phyloP scores from a whole-genome alignment of 2,329 filamentous ascomycete genomes.

The Trichophyton mentagrophytes region DNA sequence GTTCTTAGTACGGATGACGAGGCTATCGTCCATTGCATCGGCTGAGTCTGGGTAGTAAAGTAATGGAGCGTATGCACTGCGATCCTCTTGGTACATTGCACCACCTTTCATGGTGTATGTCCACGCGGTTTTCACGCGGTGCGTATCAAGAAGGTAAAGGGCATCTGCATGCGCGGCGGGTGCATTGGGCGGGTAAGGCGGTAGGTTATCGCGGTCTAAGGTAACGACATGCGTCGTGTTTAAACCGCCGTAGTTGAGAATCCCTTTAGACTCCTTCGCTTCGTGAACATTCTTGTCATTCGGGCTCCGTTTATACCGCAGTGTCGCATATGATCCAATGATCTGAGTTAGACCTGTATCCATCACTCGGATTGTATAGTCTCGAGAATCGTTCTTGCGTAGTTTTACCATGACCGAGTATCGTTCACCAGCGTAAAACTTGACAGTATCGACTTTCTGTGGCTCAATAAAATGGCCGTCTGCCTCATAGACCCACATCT shows the following conservation, averaged over 20 bases:
- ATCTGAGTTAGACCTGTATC: slow-evolving; percentile 40
- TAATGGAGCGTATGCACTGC: slow-evolving; percentile 18
- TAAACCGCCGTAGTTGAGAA: not conserved
- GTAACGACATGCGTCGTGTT: not conserved
- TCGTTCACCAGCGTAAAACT: slow-evolving; percentile 28
- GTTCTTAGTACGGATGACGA: slow-evolving; percentile 25
- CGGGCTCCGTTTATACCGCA: slow-evolving; percentile 30
- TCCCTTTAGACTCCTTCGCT: not conserved
- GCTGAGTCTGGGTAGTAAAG: slow-evolving; percentile 21
- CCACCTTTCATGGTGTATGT: slow-evolving; percentile 4
- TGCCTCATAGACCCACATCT: slow-evolving; percentile 33
- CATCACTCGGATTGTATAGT: slow-evolving; percentile 38
- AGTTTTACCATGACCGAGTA: slow-evolving; percentile 27
- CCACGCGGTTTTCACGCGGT: not conserved
- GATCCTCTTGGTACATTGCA: not conserved
- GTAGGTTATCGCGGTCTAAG: not conserved
- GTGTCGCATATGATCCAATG: slow-evolving; percentile 38
- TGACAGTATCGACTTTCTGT: slow-evolving; percentile 23
- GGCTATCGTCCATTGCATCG: slow-evolving; percentile 16
- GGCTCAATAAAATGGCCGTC: slow-evolving; percentile 35
- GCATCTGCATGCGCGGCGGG: slow-evolving; percentile 19
- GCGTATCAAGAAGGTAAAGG: slow-evolving; percentile 22
- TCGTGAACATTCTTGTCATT: not conserved
- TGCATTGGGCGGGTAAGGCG: slow-evolving; percentile 34
- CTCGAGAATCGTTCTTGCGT: slow-evolving; percentile 25